A percentile compares a stretch with the other conserved stretches of the same genome.
phyloP scores from a whole-genome alignment of 139 green algal species.

The Haematococcus sp. region DNA sequence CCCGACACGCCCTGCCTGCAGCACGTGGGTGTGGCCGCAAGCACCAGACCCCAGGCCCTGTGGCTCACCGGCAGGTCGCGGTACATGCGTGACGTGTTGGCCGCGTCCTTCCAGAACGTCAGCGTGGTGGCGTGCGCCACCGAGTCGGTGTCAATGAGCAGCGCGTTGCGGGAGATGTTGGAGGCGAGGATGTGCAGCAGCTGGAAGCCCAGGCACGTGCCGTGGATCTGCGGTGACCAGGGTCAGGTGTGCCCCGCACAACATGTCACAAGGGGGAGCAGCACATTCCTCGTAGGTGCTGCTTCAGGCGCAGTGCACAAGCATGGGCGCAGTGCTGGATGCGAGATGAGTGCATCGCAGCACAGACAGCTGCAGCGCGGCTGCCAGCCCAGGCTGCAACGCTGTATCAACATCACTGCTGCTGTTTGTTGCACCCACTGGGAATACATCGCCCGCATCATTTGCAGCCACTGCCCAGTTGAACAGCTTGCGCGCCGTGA shows the following conservation, averaged over 20 bases:
- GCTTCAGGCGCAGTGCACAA: too few relatives aligned
- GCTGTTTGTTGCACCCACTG: too few relatives aligned
- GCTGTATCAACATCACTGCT: too few relatives aligned
- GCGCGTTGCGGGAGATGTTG: constrained; percentile 68
- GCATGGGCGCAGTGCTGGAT: too few relatives aligned
- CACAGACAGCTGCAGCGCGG: too few relatives aligned
- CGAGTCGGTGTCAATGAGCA: constrained; percentile 76
- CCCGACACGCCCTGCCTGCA: too few relatives aligned
- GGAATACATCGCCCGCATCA: constrained; percentile 66
- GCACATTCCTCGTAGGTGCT: neutral
- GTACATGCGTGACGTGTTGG: constrained; percentile 43
- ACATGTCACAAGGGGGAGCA: neutral
- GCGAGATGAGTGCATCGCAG: too few relatives aligned
- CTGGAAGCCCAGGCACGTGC: constrained; percentile 83
- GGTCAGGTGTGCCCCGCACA: too few relatives aligned
- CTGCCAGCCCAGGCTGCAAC: too few relatives aligned
- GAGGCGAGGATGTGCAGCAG: constrained; percentile 81
- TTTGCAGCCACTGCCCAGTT: constrained; percentile 75
- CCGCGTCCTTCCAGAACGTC: constrained; percentile 30
- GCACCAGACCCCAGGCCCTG: too few relatives aligned
- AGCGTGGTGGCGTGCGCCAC: constrained; percentile 64
- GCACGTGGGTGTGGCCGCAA: too few relatives aligned
- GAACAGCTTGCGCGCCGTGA: constrained; percentile 79
- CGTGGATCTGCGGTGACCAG: constrained; percentile 47
- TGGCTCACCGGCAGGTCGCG: constrained; percentile 34